Evolutionary conservation across 345 rosid species (phyloP).

Genomic region (Eucalyptus caleyi): DNA sequence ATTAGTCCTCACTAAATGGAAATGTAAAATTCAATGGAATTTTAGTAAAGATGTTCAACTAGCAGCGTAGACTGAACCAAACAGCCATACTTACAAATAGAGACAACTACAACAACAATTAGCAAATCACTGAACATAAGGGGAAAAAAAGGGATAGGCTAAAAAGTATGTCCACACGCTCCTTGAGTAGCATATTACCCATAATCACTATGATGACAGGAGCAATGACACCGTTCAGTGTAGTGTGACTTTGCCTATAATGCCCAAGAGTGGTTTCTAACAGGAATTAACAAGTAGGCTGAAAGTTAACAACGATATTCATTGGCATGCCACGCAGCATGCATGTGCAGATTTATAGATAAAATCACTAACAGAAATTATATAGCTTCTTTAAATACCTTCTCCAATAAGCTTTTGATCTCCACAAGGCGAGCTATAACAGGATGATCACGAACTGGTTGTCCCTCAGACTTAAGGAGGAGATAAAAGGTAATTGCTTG

Average conservation of each 20-base stretch:
- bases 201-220: background rate
- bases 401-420: slow-evolving; percentile 59
- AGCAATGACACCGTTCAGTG: background rate
- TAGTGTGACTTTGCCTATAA: background rate
- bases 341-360: background rate
- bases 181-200: background rate
- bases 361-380: background rate
- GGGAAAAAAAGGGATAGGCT: background rate
- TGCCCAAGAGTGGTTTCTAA: background rate
- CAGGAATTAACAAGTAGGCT: background rate
- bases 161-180: background rate
- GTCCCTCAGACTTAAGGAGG: slow-evolving; percentile 91
- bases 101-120: background rate
- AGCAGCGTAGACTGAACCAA: background rate
- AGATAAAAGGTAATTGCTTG: slow-evolving; percentile 88
- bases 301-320: background rate
- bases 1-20: background rate
- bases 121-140: background rate
- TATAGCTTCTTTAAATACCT: slow-evolving; percentile 30
- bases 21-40: background rate
- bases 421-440: slow-evolving; percentile 84
- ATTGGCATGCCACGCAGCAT: background rate
- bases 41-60: background rate
- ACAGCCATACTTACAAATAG: background rate
- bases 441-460: slow-evolving; percentile 83